Evolutionary conservation across 306 rosid genomes (phyloP), one percentile per base, ranked within the genome.

Genomic region (Lagenaria siceraria): DNA sequence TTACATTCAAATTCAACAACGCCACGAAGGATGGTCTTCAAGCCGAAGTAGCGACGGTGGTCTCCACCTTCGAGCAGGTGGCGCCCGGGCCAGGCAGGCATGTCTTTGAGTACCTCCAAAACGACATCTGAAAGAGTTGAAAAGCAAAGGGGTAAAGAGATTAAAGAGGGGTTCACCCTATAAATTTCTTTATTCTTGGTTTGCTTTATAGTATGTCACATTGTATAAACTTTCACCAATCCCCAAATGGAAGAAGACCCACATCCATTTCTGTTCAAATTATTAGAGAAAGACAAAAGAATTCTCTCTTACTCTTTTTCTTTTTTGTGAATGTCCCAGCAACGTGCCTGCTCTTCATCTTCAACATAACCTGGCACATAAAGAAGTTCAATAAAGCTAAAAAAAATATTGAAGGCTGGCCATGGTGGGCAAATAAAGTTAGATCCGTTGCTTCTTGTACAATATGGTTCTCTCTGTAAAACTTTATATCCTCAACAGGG

Each of bases 301-400:
- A 78, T 83, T 82, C 51, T 82, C 42, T 79, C 99, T 89, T 82
- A 96, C 99, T 96, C 98, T 96, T 96, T 90, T 96, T 96, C 99
- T 96, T 96, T 89, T 96, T 96, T 25, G 97, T 92, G 85, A 96
- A 80, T 98, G 99, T 90, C 96, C 99, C 99, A 86, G 91, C 97
- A 81, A 92, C 98, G 78, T 96, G 98, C 90, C 82, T 96, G 80
- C 99, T 96, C 97, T 96, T 96, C 99, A 96, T 96, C 91, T 96
- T 96, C 88, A 96, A 78, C 85, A 86, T 90, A 82, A 96, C 98
- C 99, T 96, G 84, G 84, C 87, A 82, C 87, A 85, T 81, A 90
- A 86, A 88, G 83, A 80, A 85, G 71, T 52, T 73, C 61, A 51
- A 49, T 51, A 51, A 73, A 73, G 46, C 46, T 48, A 9, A 4